These are phyloP conservation scores for Blumeria graminis DNA, from an alignment of 2,329 filamentous ascomycete species.

Conservation along the genomic window DNA sequence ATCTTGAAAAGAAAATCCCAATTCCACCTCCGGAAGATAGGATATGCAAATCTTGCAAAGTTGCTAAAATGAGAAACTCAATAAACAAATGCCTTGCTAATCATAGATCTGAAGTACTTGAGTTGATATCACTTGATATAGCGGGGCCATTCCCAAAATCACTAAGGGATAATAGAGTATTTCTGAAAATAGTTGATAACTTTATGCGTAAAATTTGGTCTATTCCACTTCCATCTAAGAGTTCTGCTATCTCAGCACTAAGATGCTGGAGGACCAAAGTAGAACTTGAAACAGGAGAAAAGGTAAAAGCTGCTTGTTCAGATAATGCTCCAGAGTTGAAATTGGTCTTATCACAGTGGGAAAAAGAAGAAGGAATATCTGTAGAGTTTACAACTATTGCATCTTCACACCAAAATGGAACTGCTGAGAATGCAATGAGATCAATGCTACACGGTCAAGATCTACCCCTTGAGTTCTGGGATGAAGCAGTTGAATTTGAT, in stretches of 20 bases:
- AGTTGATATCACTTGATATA: neutral
- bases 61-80: neutral
- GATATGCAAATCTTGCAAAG: neutral
- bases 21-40: neutral
- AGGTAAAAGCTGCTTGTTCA: neutral
- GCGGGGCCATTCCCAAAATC: neutral
- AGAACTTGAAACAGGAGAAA: neutral
- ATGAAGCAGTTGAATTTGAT: neutral
- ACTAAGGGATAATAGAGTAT: neutral
- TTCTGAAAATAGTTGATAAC: neutral
- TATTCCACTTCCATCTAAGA: neutral
- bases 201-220: neutral
- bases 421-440: neutral
- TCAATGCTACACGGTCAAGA: neutral
- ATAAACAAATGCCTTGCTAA: neutral
- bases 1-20: neutral
- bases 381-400: neutral
- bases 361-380: neutral
- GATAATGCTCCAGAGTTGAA: slow-evolving; percentile 1
- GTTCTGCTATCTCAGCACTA: neutral
- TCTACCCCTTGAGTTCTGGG: neutral
- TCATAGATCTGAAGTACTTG: neutral
- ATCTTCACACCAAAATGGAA: neutral
- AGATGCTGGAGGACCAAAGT: neutral
- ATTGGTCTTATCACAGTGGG: neutral